A percentile compares a stretch with the other conserved stretches of the same genome.
Conservation (phyloP, 2,329 filamentous ascomycete species). For the Elsinoe batatas region DNA sequence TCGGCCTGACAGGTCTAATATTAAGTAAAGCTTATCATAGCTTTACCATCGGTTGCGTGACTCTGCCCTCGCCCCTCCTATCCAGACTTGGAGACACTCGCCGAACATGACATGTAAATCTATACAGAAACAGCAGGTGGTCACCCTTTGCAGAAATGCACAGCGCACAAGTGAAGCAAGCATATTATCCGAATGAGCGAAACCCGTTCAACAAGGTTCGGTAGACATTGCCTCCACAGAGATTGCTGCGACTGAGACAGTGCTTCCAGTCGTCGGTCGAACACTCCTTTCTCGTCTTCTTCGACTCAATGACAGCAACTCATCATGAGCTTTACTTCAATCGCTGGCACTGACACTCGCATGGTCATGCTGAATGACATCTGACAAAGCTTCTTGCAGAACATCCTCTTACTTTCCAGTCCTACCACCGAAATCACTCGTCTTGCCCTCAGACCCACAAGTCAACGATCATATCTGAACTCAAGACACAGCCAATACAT, state of each 20-base stretch:
- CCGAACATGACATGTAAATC: too few relatives aligned
- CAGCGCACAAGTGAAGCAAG: neutral
- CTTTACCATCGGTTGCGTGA: neutral
- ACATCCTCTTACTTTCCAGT: neutral
- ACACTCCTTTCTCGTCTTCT: neutral
- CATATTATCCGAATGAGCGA: neutral
- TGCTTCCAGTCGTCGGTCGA: neutral
- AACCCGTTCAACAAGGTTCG: neutral
- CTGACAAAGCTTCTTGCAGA: too few relatives aligned
- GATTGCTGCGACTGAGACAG: slow-evolving; percentile 1
- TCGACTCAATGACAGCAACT: neutral
- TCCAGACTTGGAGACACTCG: neutral
- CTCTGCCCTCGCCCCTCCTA: neutral
- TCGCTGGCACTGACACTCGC: too few relatives aligned
- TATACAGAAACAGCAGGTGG: neutral
- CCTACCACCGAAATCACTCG: neutral
- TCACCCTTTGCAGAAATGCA: neutral
- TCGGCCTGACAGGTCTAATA: neutral
- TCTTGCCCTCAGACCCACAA: neutral
- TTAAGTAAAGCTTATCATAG: neutral
- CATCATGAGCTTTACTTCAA: too few relatives aligned
- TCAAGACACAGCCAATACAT: neutral
- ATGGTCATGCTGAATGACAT: too few relatives aligned
- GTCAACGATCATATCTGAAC: neutral
- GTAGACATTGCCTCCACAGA: neutral